Conservation (phyloP, 140 eudicot genomes). For the Stevia rebaudiana region DNA sequence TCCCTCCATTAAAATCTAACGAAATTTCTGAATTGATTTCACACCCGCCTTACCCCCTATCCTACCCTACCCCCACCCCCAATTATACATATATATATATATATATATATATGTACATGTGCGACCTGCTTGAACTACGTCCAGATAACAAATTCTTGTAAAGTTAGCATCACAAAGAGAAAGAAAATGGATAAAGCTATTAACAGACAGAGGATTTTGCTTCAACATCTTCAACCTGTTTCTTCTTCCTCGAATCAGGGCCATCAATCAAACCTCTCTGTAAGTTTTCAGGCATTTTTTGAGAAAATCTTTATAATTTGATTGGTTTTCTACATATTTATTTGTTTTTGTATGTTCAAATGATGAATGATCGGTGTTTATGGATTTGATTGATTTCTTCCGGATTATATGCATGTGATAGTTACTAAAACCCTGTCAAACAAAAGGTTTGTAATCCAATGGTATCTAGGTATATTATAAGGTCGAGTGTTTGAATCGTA, state of each 20-base stretch:
- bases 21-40: conserved; percentile 20
- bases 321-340: background rate
- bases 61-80: background rate
- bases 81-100: too few species aligned
- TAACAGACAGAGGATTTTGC: conserved; percentile 65
- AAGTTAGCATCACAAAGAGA: conserved; percentile 12
- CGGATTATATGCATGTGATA: too few species aligned
- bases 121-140: background rate
- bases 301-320: background rate
- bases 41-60: background rate
- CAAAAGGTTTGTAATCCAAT: too few species aligned
- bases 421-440: too few species aligned
- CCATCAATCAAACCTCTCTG: conserved; percentile 50
- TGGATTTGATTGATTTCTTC: too few species aligned
- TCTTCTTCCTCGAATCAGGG: conserved; percentile 33
- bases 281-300: conserved; percentile 30
- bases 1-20: conserved; percentile 5
- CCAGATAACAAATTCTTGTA: background rate
- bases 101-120: too few species aligned
- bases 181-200: conserved; percentile 69
- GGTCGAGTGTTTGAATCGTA: too few species aligned
- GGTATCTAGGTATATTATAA: too few species aligned
- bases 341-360: too few species aligned
- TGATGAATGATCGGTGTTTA: too few species aligned
- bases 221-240: conserved; percentile 60